These are phyloP conservation scores for Ustilago loliicola DNA, from an alignment of 1,284 basidiomycete species.

Conservation along the genomic window DNA sequence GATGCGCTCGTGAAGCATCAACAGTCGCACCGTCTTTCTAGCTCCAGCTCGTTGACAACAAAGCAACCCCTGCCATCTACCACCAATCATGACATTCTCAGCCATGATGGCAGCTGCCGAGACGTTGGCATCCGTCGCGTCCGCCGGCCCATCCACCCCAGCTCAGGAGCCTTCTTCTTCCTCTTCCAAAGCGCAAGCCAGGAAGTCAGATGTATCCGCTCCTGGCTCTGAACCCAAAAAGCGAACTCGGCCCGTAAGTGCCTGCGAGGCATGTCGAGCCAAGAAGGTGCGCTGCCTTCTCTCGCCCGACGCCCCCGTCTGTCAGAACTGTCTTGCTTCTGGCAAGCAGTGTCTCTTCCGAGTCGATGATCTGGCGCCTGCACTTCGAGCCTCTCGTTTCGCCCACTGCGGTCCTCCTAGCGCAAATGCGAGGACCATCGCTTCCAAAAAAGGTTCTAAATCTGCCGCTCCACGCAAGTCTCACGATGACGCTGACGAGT, in stretches of 20 bases:
- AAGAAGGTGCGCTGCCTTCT: slow-evolving; percentile 66
- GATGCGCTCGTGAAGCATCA: slow-evolving; percentile 11
- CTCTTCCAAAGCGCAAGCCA: slow-evolving; percentile 12
- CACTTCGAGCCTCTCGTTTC: slow-evolving; percentile 59
- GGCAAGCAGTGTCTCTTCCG: slow-evolving; percentile 65
- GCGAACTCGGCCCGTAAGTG: slow-evolving; percentile 62
- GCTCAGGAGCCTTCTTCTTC: slow-evolving; percentile 18
- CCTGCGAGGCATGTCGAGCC: slow-evolving; percentile 62
- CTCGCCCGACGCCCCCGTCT: slow-evolving; percentile 57
- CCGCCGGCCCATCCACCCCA: slow-evolving; percentile 42
- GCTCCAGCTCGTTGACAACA: slow-evolving; percentile 3
- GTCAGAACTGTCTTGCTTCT: slow-evolving; percentile 58
- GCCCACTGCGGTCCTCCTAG: slow-evolving; percentile 56
- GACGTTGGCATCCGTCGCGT: slow-evolving; percentile 53
- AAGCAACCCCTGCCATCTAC: neutral
- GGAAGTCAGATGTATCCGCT: slow-evolving; percentile 18
- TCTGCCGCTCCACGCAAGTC: slow-evolving; percentile 26
- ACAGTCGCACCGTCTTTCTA: neutral
- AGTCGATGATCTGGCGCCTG: slow-evolving; percentile 62
- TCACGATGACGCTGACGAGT: slow-evolving; percentile 20
- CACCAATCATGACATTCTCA: slow-evolving; percentile 38
- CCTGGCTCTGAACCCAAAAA: slow-evolving; percentile 54
- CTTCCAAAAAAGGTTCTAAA: slow-evolving; percentile 47
- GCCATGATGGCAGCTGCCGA: slow-evolving; percentile 57
- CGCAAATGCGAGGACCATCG: slow-evolving; percentile 49